Conservation (phyloP, 2,329 filamentous ascomycete species). For the Clonostachys solani region DNA sequence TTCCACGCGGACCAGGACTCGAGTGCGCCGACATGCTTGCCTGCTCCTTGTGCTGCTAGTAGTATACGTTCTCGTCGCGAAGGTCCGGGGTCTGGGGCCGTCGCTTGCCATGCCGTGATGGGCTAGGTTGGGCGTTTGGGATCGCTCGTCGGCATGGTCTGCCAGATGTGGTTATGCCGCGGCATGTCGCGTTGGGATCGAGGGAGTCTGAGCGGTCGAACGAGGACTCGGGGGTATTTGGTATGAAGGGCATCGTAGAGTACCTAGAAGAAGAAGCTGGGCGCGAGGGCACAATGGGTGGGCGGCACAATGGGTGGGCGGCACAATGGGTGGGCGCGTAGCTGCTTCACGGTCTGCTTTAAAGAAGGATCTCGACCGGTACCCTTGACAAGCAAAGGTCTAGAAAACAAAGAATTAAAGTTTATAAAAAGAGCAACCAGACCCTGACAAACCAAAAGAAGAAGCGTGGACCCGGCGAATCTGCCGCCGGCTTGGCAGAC, state of each 20-base stretch:
- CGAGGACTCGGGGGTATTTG: conserved; percentile 72
- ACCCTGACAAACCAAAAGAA: too few relatives aligned
- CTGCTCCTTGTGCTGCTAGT: conserved; percentile 95
- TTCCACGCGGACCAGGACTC: conserved; percentile 35
- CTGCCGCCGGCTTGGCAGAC: too few relatives aligned
- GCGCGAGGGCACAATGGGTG: too few relatives aligned
- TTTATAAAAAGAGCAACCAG: too few relatives aligned
- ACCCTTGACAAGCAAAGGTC: too few relatives aligned
- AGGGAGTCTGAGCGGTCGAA: conserved; percentile 80
- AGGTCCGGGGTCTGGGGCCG: conserved; percentile 35
- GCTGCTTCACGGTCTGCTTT: too few relatives aligned
- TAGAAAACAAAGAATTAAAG: too few relatives aligned
- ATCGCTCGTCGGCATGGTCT: conserved; percentile 76
- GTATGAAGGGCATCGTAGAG: conserved; percentile 30
- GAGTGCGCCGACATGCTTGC: conserved; percentile 46
- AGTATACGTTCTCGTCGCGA: conserved; percentile 65
- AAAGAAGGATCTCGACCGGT: too few relatives aligned
- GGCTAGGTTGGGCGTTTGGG: conserved; percentile 27
- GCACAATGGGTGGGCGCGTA: too few relatives aligned
- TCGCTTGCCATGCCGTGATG: conserved; percentile 9
- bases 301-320: too few relatives aligned
- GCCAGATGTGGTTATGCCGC: conserved; percentile 80
- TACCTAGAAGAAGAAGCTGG: too few relatives aligned
- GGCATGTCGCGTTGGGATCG: conserved; percentile 79
- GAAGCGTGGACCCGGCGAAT: too few relatives aligned